A percentile compares a stretch with the other conserved stretches of the same genome.
Conservation (phyloP, 129 eudicot species). For the Tagetes patula region DNA sequence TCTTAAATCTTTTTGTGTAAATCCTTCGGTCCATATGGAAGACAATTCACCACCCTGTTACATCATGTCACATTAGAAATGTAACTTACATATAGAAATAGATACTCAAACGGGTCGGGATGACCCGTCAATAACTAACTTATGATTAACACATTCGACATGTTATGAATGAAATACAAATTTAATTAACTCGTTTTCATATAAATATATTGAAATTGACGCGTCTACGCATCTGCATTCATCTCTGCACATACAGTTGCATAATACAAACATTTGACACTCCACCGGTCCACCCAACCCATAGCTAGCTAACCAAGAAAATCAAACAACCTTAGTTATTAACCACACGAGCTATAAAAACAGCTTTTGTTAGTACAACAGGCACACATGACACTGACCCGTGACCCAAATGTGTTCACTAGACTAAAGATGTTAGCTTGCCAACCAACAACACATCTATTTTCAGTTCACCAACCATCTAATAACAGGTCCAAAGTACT, state of each 20-base stretch:
- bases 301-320: background rate
- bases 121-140: background rate
- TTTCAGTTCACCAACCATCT: slow-evolving; percentile 24
- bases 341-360: background rate
- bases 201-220: background rate
- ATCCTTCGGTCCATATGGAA: slow-evolving; percentile 73
- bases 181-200: background rate
- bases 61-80: slow-evolving; percentile 11
- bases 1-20: slow-evolving; percentile 44
- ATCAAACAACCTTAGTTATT: background rate
- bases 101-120: background rate
- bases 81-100: background rate
- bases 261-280: background rate
- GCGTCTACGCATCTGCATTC: background rate
- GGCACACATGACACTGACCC: slow-evolving; percentile 15
- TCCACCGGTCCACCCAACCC: background rate
- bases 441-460: slow-evolving; percentile 23
- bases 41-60: slow-evolving; percentile 67
- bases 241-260: background rate
- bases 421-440: slow-evolving; percentile 16
- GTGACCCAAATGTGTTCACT: slow-evolving; percentile 10
- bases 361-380: slow-evolving; percentile 12
- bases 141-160: background rate
- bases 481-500: slow-evolving; percentile 10
- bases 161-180: background rate